phyloP scores from a whole-genome alignment of 495 filamentous ascomycete species.

The Neurospora hispaniola region DNA sequence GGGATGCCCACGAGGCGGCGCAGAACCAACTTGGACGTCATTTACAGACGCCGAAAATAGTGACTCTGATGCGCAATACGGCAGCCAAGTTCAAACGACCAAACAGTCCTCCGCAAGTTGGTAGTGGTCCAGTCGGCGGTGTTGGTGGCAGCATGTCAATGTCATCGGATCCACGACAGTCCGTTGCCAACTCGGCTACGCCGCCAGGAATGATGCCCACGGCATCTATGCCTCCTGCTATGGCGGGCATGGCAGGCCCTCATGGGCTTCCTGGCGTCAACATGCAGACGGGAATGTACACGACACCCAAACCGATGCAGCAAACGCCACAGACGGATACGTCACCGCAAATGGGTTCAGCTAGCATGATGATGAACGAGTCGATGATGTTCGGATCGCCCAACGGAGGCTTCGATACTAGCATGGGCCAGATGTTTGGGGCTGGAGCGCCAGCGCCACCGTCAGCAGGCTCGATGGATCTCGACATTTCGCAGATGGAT shows the following conservation, averaged over 20 bases:
- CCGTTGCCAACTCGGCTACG: not conserved
- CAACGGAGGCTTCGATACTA: conserved; percentile 10
- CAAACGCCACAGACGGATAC: not conserved
- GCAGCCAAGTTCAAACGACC: conserved; percentile 13
- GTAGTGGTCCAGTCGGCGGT: not conserved
- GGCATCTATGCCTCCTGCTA: not conserved
- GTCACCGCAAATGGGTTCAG: conserved; percentile 9
- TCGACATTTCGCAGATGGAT: conserved; percentile 33
- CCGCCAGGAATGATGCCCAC: not conserved
- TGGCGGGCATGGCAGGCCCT: not conserved
- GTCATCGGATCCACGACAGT: not conserved
- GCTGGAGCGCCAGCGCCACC: not conserved
- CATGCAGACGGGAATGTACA: conserved; percentile 9
- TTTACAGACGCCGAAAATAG: conserved; percentile 30
- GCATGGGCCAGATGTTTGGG: conserved; percentile 10
- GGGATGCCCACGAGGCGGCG: conserved; percentile 39
- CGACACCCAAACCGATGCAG: conserved; percentile 5
- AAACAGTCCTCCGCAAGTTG: not conserved
- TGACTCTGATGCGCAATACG: conserved; percentile 28
- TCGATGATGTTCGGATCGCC: conserved; percentile 15
- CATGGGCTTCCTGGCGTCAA: not conserved
- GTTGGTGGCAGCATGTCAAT: not conserved
- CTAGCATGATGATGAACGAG: conserved; percentile 17
- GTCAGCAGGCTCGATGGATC: conserved; percentile 22
- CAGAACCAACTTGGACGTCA: conserved; percentile 30